Evolutionary conservation across 345 rosid genomes (phyloP).

Genomic region (Brassica napus): DNA sequence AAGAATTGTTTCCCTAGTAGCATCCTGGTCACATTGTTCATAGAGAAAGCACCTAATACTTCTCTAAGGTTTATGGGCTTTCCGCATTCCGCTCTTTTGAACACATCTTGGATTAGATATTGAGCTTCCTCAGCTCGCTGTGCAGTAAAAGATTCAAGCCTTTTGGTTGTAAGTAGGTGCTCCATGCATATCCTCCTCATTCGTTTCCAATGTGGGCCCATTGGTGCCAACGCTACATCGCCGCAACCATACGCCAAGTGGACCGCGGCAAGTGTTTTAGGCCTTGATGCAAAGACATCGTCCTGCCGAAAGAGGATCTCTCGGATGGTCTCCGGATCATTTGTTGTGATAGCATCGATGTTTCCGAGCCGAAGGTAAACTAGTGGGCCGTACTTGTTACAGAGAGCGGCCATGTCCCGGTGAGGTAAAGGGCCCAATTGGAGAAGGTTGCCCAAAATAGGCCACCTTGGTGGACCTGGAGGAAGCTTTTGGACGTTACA

Average conservation of each 20-base stretch:
- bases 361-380: constrained; percentile 79
- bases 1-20: constrained; percentile 78
- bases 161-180: constrained; percentile 42
- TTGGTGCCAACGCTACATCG: constrained; percentile 76
- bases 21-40: constrained; percentile 95
- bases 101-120: constrained; percentile 46
- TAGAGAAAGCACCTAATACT: constrained; percentile 78
- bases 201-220: constrained; percentile 56
- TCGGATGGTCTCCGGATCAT: constrained; percentile 66
- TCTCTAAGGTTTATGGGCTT: constrained; percentile 65
- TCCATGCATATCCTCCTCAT: constrained; percentile 50
- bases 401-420: constrained; percentile 63
- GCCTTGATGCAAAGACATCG: constrained; percentile 83
- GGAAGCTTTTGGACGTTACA: constrained; percentile 50
- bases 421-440: constrained; percentile 77
- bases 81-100: constrained; percentile 29
- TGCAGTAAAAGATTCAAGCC: constrained; percentile 28
- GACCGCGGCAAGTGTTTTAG: constrained; percentile 70
- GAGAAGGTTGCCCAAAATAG: constrained; percentile 80
- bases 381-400: constrained; percentile 69
- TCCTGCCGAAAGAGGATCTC: constrained; percentile 75
- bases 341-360: constrained; percentile 77
- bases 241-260: constrained; percentile 78
- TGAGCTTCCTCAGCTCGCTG: constrained; percentile 37
- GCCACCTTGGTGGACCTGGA: constrained; percentile 84